phyloP scores from a whole-genome alignment of 768 basidiomycete genomes.

The Phaeotremella fagi region DNA sequence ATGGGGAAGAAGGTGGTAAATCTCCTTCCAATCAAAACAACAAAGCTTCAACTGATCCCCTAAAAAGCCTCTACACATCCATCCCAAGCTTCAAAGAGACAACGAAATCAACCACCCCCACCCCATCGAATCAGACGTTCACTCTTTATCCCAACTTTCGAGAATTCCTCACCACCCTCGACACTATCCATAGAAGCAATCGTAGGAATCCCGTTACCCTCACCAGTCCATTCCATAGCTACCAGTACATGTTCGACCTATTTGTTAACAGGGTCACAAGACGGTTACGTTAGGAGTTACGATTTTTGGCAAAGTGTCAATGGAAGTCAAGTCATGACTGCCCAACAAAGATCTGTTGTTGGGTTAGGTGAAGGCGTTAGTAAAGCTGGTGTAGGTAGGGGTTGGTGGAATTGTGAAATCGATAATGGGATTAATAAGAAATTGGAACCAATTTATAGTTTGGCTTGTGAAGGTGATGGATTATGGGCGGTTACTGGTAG shows the following conservation, averaged over 20 bases:
- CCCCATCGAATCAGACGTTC: slow-evolving; percentile 43
- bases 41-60: slow-evolving; percentile 1
- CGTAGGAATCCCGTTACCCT: slow-evolving; percentile 83
- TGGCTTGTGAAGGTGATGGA: slow-evolving; percentile 87
- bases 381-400: slow-evolving; percentile 78
- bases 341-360: slow-evolving; percentile 81
- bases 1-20: slow-evolving; percentile 25
- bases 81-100: slow-evolving; percentile 3
- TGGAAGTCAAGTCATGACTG: slow-evolving; percentile 76
- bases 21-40: background rate
- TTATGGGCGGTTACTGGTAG: slow-evolving; percentile 87
- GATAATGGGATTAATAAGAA: slow-evolving; percentile 14
- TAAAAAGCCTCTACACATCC: slow-evolving; percentile 11
- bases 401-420: slow-evolving; percentile 78
- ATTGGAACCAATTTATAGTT: slow-evolving; percentile 70
- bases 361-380: slow-evolving; percentile 87
- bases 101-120: slow-evolving; percentile 13
- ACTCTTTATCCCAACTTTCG: slow-evolving; percentile 39
- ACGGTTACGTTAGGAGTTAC: slow-evolving; percentile 88
- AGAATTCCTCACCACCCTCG: slow-evolving; percentile 44
- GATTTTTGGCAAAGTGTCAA: slow-evolving; percentile 86
- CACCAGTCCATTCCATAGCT: slow-evolving; percentile 80
- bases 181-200: slow-evolving; percentile 84
- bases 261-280: slow-evolving; percentile 83
- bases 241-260: slow-evolving; percentile 81